These are phyloP conservation scores for Claviceps africana DNA, from an alignment of 2,329 filamentous ascomycete genomes.

Conservation along the genomic window DNA sequence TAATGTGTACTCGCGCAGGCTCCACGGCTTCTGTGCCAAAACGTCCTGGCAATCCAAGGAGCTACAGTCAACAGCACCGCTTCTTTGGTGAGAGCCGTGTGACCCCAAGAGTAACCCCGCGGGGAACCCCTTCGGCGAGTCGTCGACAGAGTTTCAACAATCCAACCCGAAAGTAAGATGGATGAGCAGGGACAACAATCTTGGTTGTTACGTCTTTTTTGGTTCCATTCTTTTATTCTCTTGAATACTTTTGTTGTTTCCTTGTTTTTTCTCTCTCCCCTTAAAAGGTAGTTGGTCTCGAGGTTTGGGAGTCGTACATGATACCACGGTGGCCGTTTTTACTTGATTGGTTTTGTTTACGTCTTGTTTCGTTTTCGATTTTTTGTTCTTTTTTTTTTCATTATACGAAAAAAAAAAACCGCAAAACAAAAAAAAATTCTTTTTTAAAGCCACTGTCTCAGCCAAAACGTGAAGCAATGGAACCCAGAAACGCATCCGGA, in stretches of 20 bases:
- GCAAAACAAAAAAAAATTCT: too few relatives aligned
- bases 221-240: not conserved
- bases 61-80: slow-evolving; percentile 25
- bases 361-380: not conserved
- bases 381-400: not conserved
- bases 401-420: too few relatives aligned
- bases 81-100: slow-evolving; percentile 29
- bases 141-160: slow-evolving; percentile 16
- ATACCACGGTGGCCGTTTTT: not conserved
- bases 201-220: not conserved
- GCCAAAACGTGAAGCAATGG: too few relatives aligned
- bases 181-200: not conserved
- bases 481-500: too few relatives aligned
- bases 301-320: not conserved
- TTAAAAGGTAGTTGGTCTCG: not conserved
- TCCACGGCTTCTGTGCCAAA: slow-evolving; percentile 12
- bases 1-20: not conserved
- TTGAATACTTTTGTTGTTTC: not conserved
- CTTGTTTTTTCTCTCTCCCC: not conserved
- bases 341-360: not conserved
- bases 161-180: slow-evolving; percentile 4
- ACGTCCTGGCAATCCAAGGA: slow-evolving; percentile 12
- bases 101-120: slow-evolving; percentile 23
- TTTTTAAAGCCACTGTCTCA: too few relatives aligned
- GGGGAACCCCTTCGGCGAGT: slow-evolving; percentile 23